Percentiles rank a stretch among this genome's conserved stretches.
Evolutionary conservation across 495 filamentous ascomycete species (phyloP).

Genomic region (Penicillium riverlandense): DNA sequence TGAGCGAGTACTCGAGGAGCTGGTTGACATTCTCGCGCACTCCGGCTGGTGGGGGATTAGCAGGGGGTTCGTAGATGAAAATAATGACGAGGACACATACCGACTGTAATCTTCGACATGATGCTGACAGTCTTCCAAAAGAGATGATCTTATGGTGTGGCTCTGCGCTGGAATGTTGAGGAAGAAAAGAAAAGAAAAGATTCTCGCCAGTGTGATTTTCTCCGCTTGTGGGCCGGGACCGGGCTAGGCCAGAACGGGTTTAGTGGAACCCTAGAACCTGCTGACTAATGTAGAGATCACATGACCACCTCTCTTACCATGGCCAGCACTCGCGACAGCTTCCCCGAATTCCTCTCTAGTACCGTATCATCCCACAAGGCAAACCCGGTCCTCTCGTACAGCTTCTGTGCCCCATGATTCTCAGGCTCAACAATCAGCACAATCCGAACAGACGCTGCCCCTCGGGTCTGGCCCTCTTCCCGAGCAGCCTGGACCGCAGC

Average conservation of each 20-base stretch:
- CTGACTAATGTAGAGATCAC: constrained; percentile 15
- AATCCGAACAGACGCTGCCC: constrained; percentile 10
- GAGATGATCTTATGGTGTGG: constrained; percentile 63
- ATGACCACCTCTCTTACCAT: constrained; percentile 2
- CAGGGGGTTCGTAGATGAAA: neutral
- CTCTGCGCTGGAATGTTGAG: constrained; percentile 46
- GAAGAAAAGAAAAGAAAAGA: constrained; percentile 9
- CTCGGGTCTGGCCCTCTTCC: constrained; percentile 13
- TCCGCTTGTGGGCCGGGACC: constrained; percentile 39
- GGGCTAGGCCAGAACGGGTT: constrained; percentile 21
- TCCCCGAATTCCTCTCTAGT: constrained; percentile 2
- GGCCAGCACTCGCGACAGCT: neutral
- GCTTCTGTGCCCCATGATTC: constrained; percentile 27
- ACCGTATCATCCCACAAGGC: constrained; percentile 12
- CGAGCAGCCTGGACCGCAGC: constrained; percentile 20
- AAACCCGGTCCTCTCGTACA: constrained; percentile 44
- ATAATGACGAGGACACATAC: constrained; percentile 37
- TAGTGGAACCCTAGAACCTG: constrained; percentile 31
- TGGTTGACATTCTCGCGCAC: constrained; percentile 89
- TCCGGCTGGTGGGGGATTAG: constrained; percentile 57
- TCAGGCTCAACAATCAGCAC: constrained; percentile 30
- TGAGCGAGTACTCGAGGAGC: constrained; percentile 86
- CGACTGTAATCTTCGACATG: constrained; percentile 87
- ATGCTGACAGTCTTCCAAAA: constrained; percentile 56
- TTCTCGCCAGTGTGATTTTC: constrained; percentile 26